Conservation (phyloP, 768 basidiomycete species). For the Dentipellis sp. region DNA sequence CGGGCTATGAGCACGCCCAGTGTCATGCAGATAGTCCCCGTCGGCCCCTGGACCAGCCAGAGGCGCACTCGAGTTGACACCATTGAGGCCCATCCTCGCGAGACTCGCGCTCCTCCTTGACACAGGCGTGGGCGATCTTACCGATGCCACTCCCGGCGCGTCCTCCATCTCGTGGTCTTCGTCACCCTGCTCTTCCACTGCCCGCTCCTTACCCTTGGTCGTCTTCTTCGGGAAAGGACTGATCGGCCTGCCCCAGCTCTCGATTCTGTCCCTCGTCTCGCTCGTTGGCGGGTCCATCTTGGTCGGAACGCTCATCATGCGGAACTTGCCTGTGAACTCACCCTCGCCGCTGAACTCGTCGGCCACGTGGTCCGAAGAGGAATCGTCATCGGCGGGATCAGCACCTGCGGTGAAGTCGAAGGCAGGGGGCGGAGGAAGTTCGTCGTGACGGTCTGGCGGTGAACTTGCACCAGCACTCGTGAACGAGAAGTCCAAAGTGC, state of each 20-base stretch:
- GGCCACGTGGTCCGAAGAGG: slow-evolving; percentile 16
- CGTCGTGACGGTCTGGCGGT: slow-evolving; percentile 2
- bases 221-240: slow-evolving; percentile 47
- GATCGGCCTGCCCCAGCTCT: slow-evolving; percentile 59
- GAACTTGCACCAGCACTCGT: neutral
- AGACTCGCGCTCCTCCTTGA: no score
- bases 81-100: no score
- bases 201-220: slow-evolving; percentile 14
- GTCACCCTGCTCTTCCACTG: slow-evolving; percentile 17
- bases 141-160: neutral
- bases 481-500: slow-evolving; percentile 11
- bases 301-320: slow-evolving; percentile 43
- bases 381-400: neutral
- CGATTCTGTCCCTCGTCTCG: slow-evolving; percentile 37
- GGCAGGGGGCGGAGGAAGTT: slow-evolving; percentile 8
- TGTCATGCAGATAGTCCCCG: no score
- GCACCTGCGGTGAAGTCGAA: slow-evolving; percentile 15
- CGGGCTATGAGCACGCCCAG: no score
- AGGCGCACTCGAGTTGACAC: no score
- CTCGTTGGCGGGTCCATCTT: slow-evolving; percentile 61
- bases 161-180: slow-evolving; percentile 15
- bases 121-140: no score
- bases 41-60: no score
- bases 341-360: slow-evolving; percentile 34
- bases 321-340: slow-evolving; percentile 63